Conservation (phyloP, 495 filamentous ascomycete genomes). For the Penicilliopsis zonata region DNA sequence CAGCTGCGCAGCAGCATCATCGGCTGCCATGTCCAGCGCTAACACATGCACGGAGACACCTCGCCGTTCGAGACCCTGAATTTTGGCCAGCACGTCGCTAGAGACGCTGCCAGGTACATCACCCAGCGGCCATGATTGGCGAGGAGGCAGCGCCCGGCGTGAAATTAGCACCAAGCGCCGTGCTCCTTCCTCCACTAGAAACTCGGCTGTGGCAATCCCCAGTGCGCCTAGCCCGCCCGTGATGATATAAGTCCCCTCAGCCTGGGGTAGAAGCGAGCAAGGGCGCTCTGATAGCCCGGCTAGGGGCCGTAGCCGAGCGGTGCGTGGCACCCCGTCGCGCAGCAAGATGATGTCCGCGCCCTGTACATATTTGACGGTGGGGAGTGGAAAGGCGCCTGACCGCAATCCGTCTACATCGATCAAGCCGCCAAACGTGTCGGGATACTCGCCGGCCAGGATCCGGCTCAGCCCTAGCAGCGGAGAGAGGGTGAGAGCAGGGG, state of each 20-base stretch:
- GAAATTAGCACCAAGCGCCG: conserved; percentile 28
- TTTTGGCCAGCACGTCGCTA: conserved; percentile 3
- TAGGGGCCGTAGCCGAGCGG: conserved; percentile 18
- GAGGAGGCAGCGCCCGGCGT: conserved; percentile 19
- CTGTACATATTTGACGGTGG: conserved; percentile 20
- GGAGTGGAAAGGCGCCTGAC: conserved; percentile 10
- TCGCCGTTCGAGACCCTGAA: conserved; percentile 13
- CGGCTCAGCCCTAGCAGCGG: conserved; percentile 23
- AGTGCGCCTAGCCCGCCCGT: conserved; percentile 33
- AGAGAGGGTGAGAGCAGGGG: conserved; percentile 19
- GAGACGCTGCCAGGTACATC: too few species aligned
- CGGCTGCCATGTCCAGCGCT: conserved; percentile 13
- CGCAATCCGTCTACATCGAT: conserved; percentile 26
- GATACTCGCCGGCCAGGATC: conserved; percentile 26
- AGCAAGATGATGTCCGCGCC: conserved; percentile 31
- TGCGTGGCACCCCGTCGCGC: conserved; percentile 26
- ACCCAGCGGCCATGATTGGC: conserved; percentile 14
- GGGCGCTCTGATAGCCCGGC: conserved; percentile 5
- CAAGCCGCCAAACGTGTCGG: conserved; percentile 23
- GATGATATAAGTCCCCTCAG: conserved; percentile 34
- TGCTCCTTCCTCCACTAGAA: conserved; percentile 26
- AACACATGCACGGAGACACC: conserved; percentile 17
- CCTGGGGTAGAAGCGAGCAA: conserved; percentile 10
- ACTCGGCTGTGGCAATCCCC: conserved; percentile 23
- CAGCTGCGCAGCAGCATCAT: conserved; percentile 7